These are phyloP conservation scores for Tolypocladium inflatum DNA, from an alignment of 2,329 filamentous ascomycete species.

Conservation along the genomic window DNA sequence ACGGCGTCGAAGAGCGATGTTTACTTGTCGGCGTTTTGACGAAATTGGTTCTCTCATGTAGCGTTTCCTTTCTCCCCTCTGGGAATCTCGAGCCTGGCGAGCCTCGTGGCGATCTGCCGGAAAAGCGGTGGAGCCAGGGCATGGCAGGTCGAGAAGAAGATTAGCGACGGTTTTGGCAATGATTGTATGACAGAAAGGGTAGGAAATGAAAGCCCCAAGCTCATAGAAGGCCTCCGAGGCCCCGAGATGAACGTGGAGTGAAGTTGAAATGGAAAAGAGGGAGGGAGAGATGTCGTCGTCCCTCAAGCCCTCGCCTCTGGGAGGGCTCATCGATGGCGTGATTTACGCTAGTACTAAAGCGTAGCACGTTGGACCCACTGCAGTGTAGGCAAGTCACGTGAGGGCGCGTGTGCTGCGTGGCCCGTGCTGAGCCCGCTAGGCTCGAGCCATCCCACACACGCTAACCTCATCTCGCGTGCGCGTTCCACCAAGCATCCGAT, in stretches of 20 bases:
- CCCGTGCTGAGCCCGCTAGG: neutral
- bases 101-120: neutral
- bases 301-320: conserved; percentile 7
- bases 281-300: conserved; percentile 8
- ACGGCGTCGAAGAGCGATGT: neutral
- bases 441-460: neutral
- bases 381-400: neutral
- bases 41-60: conserved; percentile 1
- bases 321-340: conserved; percentile 20
- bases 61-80: conserved; percentile 2
- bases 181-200: conserved; percentile 8
- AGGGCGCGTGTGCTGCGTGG: neutral
- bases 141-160: neutral
- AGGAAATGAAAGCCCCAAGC: conserved; percentile 10
- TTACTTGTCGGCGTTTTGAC: neutral
- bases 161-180: conserved; percentile 1
- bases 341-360: conserved; percentile 17
- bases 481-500: neutral
- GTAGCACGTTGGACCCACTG: neutral
- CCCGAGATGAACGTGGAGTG: conserved; percentile 6
- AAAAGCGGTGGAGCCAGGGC: neutral
- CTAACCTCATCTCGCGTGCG: neutral
- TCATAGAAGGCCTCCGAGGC: conserved; percentile 1
- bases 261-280: conserved; percentile 9
- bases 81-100: neutral